These are phyloP conservation scores for Pseudocercospora crystallina DNA, from an alignment of 2,329 filamentous ascomycete species.

Conservation along the genomic window DNA sequence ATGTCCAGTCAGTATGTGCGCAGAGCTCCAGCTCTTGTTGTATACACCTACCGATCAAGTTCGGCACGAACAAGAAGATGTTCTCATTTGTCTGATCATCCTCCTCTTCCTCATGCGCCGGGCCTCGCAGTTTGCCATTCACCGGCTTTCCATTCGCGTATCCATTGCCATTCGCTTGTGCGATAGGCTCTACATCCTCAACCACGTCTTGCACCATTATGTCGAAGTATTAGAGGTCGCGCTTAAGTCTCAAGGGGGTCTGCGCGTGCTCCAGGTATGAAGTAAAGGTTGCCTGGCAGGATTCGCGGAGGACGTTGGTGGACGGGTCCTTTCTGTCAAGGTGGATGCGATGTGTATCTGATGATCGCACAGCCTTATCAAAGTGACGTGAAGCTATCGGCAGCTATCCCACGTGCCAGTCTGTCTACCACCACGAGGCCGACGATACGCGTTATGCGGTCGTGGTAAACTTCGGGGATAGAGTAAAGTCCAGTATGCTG, in stretches of 20 bases:
- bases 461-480: no score
- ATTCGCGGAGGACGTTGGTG: no score
- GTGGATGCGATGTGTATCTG: no score
- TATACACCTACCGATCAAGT: constrained; percentile 48
- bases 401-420: no score
- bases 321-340: no score
- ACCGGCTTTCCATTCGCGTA: constrained; percentile 20
- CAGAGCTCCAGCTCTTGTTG: neutral
- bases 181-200: constrained; percentile 19
- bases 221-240: neutral
- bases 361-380: no score
- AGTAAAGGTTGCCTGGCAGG: neutral
- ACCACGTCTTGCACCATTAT: constrained; percentile 27
- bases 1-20: constrained; percentile 5
- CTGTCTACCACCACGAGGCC: no score
- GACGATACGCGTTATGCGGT: no score
- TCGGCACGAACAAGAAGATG: constrained; percentile 55
- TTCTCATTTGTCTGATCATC: constrained; percentile 45
- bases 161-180: constrained; percentile 17
- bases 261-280: no score
- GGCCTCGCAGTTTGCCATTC: constrained; percentile 24
- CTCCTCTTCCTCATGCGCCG: constrained; percentile 10
- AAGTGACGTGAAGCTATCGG: no score
- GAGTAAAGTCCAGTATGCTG: no score
- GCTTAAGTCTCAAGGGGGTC: no score